Base-by-base conservation (phyloP, 2,329 filamentous ascomycete genomes). In the Lasiodiplodia sp. region DNA sequence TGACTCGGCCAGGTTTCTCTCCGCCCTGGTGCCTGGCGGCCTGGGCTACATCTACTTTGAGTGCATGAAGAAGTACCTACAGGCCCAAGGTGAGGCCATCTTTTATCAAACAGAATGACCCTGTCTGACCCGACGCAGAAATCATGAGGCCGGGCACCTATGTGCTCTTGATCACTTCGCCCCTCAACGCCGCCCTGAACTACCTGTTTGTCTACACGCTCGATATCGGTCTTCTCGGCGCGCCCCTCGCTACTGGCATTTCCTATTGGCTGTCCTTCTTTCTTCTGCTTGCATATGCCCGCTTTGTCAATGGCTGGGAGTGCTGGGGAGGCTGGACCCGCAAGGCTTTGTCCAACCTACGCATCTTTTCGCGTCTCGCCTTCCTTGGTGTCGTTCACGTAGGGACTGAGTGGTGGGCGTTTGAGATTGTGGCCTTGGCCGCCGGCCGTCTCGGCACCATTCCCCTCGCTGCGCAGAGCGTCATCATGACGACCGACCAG, bases 341-440 rank as follows among this genome's bases (percentile, higher is more conserved):
- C 4, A 86, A 85, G 58, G 91, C 90, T 2, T 76, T 92, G n/a
- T 82, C 86, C 1, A 91, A 94, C 73, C 83, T 92, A 18, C 81
- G 86, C 18, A 88, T 89, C 0, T 97, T 97, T 76, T 85, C 91
- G 1, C 88, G 89, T 11, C 87, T 97, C 3, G 92, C 93, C 0
- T 79, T 91, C 16, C 83, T 96, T 0, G 94, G 93, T 0, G 85
- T 96, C 52, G 81, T 96, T 3, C 93, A 96, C 71, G 92, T 97
- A 5, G 94, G 92, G 3, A 96, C 93, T 0, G 94, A 97, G 79
- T 97, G 93, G 93, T 96, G 93, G 93, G 94, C 93, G 0, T 97
- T 97, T 73, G 93, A 96, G 79, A 95, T 96, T 72, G 92, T 96
- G 1, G 92, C 93, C 1, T 86, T 96, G 0, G 92, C 91, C 2